Percentiles rank a stretch among this genome's conserved stretches.
These are phyloP conservation scores for Thymus quinquecostatus DNA, from an alignment of 257 asterid species.

Conservation along the genomic window DNA sequence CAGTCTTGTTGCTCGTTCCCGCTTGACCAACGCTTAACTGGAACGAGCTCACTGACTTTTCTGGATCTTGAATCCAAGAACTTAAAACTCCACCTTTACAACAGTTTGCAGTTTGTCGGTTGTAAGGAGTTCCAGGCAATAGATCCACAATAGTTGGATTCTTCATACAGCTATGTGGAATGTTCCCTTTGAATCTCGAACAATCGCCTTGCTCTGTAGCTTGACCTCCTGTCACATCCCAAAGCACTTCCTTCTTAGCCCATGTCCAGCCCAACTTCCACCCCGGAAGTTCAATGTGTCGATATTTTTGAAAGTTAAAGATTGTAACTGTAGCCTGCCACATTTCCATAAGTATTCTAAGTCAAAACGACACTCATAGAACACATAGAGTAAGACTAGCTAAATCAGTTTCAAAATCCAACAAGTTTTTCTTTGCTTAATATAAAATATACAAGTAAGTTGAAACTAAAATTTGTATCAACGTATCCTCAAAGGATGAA, in stretches of 20 bases:
- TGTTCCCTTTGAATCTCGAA: slow-evolving; percentile 44
- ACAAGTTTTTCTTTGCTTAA: background rate
- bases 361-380: background rate
- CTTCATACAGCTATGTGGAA: slow-evolving; percentile 61
- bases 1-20: slow-evolving; percentile 50
- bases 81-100: slow-evolving; percentile 60
- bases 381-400: background rate
- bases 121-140: slow-evolving; percentile 54
- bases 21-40: slow-evolving; percentile 54
- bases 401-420: background rate
- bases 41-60: slow-evolving; percentile 44
- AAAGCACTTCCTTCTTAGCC: slow-evolving; percentile 56
- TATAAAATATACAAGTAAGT: background rate
- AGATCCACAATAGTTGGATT: slow-evolving; percentile 51
- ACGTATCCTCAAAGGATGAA: background rate
- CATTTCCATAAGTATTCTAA: background rate
- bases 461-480: background rate
- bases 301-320: slow-evolving; percentile 50
- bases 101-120: slow-evolving; percentile 57
- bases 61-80: slow-evolving; percentile 56
- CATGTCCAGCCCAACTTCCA: slow-evolving; percentile 67
- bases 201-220: slow-evolving; percentile 67
- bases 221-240: slow-evolving; percentile 55
- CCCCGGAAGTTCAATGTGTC: slow-evolving; percentile 54
- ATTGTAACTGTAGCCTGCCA: slow-evolving; percentile 52